phyloP scores from a whole-genome alignment of 108 stramenopile genomes.

The Conticribra guillardii region DNA sequence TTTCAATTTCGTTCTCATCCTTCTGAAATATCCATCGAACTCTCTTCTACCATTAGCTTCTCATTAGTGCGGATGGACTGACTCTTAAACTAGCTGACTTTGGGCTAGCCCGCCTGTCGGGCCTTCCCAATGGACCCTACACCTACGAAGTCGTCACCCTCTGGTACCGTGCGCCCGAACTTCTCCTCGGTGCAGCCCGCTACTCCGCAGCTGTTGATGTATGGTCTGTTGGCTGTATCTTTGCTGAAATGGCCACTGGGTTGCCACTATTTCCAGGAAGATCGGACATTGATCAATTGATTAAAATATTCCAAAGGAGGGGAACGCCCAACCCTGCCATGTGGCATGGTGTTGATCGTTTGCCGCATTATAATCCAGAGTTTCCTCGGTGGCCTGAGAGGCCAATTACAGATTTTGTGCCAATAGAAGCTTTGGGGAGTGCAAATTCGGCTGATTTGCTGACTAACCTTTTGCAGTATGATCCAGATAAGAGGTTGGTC shows the following conservation, averaged over 20 bases:
- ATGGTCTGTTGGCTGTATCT: slow-evolving; percentile 97
- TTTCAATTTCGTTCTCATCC: slow-evolving; percentile 1
- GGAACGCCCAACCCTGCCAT: slow-evolving; percentile 89
- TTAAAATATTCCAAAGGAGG: slow-evolving; percentile 88
- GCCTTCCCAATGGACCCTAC: slow-evolving; percentile 81
- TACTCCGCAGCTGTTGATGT: slow-evolving; percentile 94
- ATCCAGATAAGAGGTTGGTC: slow-evolving; percentile 85
- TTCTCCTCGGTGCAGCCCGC: slow-evolving; percentile 87
- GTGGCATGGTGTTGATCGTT: slow-evolving; percentile 88
- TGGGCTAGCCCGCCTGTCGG: slow-evolving; percentile 92
- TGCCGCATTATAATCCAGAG: slow-evolving; percentile 92
- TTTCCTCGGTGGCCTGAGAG: slow-evolving; percentile 91
- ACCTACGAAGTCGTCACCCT: slow-evolving; percentile 96
- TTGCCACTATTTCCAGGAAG: slow-evolving; percentile 89
- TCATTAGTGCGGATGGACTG: slow-evolving; percentile 79
- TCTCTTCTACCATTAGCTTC: slow-evolving; percentile 39
- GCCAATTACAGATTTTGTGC: slow-evolving; percentile 84
- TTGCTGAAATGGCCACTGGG: slow-evolving; percentile 96
- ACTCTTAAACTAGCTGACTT: slow-evolving; percentile 97
- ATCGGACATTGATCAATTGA: slow-evolving; percentile 87
- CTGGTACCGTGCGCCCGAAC: slow-evolving; percentile 98
- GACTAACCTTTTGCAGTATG: slow-evolving; percentile 82
- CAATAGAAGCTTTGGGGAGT: slow-evolving; percentile 67
- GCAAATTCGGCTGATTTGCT: slow-evolving; percentile 74
- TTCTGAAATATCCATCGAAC: slow-evolving; percentile 6